Evolutionary conservation across 2,329 filamentous ascomycete genomes (phyloP).

Genomic region (Zymoseptoria crescenta): DNA sequence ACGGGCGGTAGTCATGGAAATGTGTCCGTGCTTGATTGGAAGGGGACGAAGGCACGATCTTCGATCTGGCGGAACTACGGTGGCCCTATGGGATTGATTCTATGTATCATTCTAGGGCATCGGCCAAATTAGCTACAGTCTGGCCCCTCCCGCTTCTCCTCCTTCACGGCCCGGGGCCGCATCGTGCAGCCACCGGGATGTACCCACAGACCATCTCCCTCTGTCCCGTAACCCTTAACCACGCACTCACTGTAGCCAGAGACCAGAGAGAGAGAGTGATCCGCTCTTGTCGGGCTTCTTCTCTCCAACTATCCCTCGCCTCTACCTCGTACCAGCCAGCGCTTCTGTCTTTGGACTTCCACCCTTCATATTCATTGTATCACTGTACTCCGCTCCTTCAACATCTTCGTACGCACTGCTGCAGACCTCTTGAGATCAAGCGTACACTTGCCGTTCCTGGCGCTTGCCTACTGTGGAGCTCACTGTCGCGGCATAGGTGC

Average conservation of each 20-base stretch:
- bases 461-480: background rate
- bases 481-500: slow-evolving; percentile 1
- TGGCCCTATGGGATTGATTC: too few species aligned
- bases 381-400: background rate
- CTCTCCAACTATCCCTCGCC: background rate
- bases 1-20: too few species aligned
- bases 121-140: background rate
- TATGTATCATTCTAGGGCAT: too few species aligned
- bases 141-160: background rate
- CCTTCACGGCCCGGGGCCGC: background rate
- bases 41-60: too few species aligned
- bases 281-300: background rate
- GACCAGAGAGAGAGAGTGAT: background rate
- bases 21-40: too few species aligned
- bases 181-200: background rate
- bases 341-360: background rate
- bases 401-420: background rate
- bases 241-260: background rate
- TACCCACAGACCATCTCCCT: background rate
- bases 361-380: background rate
- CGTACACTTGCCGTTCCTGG: background rate
- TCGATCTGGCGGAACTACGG: too few species aligned
- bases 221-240: slow-evolving; percentile 4
- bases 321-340: too few species aligned
- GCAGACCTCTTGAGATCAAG: background rate